phyloP scores from a whole-genome alignment of 2,329 filamentous ascomycete species.

The Cercospora zeina region DNA sequence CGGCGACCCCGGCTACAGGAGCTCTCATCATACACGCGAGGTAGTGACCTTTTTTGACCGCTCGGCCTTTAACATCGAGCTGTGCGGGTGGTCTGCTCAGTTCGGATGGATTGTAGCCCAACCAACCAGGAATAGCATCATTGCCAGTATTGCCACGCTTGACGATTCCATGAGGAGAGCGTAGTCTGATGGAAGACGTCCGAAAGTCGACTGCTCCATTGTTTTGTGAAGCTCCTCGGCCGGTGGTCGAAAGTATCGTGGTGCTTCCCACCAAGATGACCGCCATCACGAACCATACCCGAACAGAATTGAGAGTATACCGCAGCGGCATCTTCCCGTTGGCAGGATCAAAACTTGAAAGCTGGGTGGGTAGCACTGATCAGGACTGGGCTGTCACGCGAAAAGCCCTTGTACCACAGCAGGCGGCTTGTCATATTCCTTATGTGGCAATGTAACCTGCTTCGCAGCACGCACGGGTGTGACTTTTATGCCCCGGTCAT shows the following conservation, averaged over 20 bases:
- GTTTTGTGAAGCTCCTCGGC: not conserved
- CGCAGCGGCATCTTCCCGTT: not conserved
- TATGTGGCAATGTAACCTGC: not conserved
- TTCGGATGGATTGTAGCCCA: constrained; percentile 3
- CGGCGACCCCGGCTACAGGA: not conserved
- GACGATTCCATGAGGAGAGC: not conserved
- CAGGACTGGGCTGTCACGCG: not conserved
- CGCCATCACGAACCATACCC: not conserved
- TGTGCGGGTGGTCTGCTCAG: not conserved
- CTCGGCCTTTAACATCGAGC: constrained; percentile 11
- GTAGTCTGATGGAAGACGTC: not conserved
- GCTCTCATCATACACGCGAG: constrained; percentile 10
- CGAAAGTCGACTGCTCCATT: not conserved
- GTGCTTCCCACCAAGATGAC: not conserved
- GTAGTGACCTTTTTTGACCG: constrained; percentile 4
- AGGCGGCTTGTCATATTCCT: not conserved
- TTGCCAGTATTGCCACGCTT: constrained; percentile 4
- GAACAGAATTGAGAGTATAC: not conserved
- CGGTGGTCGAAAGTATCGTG: not conserved
- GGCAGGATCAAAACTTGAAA: not conserved
- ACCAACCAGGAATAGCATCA: not conserved
- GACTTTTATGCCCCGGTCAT: not conserved
- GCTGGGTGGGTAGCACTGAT: not conserved
- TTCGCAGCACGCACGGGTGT: not conserved
- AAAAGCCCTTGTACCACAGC: not conserved